These are phyloP conservation scores for Luffa acutangula DNA, from an alignment of 306 rosid genomes.

Conservation along the genomic window DNA sequence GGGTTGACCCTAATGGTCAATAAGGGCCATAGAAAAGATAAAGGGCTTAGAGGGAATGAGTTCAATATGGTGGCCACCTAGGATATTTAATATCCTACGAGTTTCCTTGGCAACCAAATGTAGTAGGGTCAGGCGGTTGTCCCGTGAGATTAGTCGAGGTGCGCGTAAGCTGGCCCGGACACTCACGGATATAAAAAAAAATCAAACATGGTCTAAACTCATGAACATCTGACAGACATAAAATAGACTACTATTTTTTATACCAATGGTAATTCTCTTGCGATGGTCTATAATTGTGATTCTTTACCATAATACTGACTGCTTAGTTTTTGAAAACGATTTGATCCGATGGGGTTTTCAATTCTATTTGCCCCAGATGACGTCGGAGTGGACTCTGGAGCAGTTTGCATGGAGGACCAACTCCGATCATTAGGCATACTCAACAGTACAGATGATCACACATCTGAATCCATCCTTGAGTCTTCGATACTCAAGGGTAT, in stretches of 20 bases:
- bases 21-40: too few relatives aligned
- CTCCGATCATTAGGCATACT: slow-evolving; percentile 60
- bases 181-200: too few relatives aligned
- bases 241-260: neutral
- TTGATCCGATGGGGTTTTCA: slow-evolving; percentile 15
- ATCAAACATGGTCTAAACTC: too few relatives aligned
- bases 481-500: slow-evolving; percentile 42
- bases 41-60: too few relatives aligned
- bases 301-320: neutral
- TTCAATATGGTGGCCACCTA: too few relatives aligned
- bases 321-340: neutral
- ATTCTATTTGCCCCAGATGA: slow-evolving; percentile 49
- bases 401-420: slow-evolving; percentile 62
- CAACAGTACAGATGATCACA: slow-evolving; percentile 29
- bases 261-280: neutral
- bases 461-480: slow-evolving; percentile 23
- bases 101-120: too few relatives aligned
- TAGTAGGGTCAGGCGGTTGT: too few relatives aligned
- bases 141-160: too few relatives aligned
- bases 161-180: too few relatives aligned
- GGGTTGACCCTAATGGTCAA: too few relatives aligned
- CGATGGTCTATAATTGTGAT: neutral
- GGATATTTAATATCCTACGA: too few relatives aligned
- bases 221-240: neutral
- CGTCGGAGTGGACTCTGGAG: slow-evolving; percentile 22